phyloP scores from a whole-genome alignment of 371 early-diverging fungal species.

The Paramicrosporidium saccamoebae region DNA sequence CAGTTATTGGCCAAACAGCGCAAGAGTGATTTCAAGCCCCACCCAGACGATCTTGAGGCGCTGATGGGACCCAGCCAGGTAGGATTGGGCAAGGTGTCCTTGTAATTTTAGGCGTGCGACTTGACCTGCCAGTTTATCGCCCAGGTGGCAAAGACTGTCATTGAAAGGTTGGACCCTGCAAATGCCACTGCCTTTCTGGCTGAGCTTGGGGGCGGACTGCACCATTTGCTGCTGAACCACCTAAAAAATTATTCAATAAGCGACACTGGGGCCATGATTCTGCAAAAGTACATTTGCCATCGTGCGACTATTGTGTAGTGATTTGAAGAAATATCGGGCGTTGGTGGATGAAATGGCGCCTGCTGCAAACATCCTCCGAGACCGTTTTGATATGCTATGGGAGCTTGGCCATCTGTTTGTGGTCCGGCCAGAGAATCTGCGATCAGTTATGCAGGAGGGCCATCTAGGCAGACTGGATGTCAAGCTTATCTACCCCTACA shows the following conservation, averaged over 20 bases:
- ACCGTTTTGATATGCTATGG: slow-evolving; percentile 60
- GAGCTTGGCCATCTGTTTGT: slow-evolving; percentile 63
- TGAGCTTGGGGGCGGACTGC: slow-evolving; percentile 39
- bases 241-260: slow-evolving; percentile 54
- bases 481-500: slow-evolving; percentile 34
- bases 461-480: slow-evolving; percentile 42
- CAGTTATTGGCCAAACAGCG: slow-evolving; percentile 29
- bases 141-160: slow-evolving; percentile 15
- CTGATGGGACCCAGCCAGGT: slow-evolving; percentile 29
- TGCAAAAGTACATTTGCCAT: slow-evolving; percentile 57
- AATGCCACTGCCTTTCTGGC: slow-evolving; percentile 35
- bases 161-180: slow-evolving; percentile 24
- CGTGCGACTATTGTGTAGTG: too few relatives aligned
- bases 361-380: too few relatives aligned
- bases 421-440: slow-evolving; percentile 55
- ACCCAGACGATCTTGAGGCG: slow-evolving; percentile 37
- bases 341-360: too few relatives aligned
- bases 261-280: slow-evolving; percentile 41
- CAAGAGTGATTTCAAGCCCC: slow-evolving; percentile 35
- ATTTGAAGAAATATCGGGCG: too few relatives aligned
- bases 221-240: slow-evolving; percentile 57
- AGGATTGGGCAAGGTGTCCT: slow-evolving; percentile 1
- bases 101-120: slow-evolving; percentile 22
- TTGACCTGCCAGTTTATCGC: slow-evolving; percentile 24
- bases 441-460: slow-evolving; percentile 40